phyloP scores from a whole-genome alignment of 345 rosid species.

The Bretschneidera sinensis region DNA sequence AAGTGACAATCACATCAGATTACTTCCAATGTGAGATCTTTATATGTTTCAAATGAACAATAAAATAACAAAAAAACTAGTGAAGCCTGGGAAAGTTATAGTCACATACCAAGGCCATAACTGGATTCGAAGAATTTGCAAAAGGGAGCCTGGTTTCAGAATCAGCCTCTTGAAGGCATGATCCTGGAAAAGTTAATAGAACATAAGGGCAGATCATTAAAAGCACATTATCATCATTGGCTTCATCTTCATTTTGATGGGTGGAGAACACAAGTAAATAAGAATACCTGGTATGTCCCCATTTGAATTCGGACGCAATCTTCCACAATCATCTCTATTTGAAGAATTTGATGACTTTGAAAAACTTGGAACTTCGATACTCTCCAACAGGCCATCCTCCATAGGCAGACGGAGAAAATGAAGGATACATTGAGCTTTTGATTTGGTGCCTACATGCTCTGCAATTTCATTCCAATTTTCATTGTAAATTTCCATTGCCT shows the following conservation, averaged over 20 bases:
- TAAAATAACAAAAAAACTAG: background rate
- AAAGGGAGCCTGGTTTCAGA: constrained; percentile 76
- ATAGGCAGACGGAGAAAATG: constrained; percentile 87
- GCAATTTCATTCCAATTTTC: constrained; percentile 94
- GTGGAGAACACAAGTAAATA: constrained; percentile 12
- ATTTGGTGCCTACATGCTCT: constrained; percentile 86
- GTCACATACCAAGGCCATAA: constrained; percentile 83
- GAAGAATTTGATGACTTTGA: constrained; percentile 33
- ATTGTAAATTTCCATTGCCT: constrained; percentile 79
- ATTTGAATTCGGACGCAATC: constrained; percentile 41
- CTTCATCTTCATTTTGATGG: constrained; percentile 7
- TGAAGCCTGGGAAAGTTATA: background rate
- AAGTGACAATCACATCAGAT: background rate
- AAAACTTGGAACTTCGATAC: constrained; percentile 65
- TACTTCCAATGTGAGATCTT: background rate
- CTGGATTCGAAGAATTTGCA: constrained; percentile 81
- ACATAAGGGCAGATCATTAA: background rate
- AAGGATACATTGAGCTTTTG: constrained; percentile 95
- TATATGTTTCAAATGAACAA: too few relatives aligned
- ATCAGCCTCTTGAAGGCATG: constrained; percentile 44
- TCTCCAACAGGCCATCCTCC: constrained; percentile 83
- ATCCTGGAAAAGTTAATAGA: constrained; percentile 33
- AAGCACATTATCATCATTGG: background rate
- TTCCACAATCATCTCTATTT: constrained; percentile 47
- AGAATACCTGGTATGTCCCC: constrained; percentile 50